Evolutionary conservation across 2,329 filamentous ascomycete species (phyloP).

Genomic region (Aspergillus aculeatinus): DNA sequence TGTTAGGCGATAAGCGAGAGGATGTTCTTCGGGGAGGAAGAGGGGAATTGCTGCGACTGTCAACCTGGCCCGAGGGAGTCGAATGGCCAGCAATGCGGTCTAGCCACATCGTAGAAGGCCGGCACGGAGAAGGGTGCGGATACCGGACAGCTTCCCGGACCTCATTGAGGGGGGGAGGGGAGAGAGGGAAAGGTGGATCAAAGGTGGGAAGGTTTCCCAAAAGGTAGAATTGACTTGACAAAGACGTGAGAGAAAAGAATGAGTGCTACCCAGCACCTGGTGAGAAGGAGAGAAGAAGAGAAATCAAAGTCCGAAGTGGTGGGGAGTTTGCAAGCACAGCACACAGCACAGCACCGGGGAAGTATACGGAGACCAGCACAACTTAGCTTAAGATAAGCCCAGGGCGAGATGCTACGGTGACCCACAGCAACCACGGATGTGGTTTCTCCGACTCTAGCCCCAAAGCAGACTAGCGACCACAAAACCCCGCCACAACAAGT

Average conservation of each 20-base stretch:
- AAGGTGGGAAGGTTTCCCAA: background rate
- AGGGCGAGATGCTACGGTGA: slow-evolving; percentile 14
- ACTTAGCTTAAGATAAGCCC: background rate
- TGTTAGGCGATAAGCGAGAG: slow-evolving; percentile 66
- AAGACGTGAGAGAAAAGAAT: background rate
- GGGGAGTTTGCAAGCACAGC: too few species aligned
- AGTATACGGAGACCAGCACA: too few species aligned
- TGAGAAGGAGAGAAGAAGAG: too few species aligned
- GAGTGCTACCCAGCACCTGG: too few species aligned
- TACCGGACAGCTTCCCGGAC: slow-evolving; percentile 8
- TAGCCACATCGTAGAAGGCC: slow-evolving; percentile 69
- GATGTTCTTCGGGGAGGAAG: slow-evolving; percentile 66
- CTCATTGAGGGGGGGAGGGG: slow-evolving; percentile 13
- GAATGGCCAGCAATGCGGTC: slow-evolving; percentile 77
- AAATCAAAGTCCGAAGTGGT: background rate
- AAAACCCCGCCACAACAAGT: slow-evolving; percentile 38
- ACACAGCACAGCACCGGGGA: too few species aligned
- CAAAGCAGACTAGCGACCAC: slow-evolving; percentile 24
- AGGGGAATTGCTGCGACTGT: slow-evolving; percentile 68
- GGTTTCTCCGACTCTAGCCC: slow-evolving; percentile 25
- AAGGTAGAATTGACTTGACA: too few species aligned
- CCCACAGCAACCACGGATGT: slow-evolving; percentile 1
- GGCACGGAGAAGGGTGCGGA: slow-evolving; percentile 16
- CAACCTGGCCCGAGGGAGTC: slow-evolving; percentile 61
- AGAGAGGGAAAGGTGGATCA: background rate